These are phyloP conservation scores for Fusarium redolens DNA, from an alignment of 2,329 filamentous ascomycete species.

Conservation along the genomic window DNA sequence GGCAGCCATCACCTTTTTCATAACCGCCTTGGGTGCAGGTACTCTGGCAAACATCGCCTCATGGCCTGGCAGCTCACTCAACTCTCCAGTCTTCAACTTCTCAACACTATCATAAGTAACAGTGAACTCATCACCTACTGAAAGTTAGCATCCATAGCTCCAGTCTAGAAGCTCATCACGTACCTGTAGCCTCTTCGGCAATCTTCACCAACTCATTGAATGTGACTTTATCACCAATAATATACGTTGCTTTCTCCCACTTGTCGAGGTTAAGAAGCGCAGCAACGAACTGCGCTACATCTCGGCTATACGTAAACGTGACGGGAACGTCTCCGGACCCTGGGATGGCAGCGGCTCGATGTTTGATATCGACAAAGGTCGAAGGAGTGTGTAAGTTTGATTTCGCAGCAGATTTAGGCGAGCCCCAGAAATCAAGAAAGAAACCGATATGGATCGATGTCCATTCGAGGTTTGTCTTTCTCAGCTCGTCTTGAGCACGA, in stretches of 20 bases:
- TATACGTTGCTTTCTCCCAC: slow-evolving; percentile 9
- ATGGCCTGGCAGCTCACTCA: slow-evolving; percentile 11
- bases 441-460: slow-evolving; percentile 4
- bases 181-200: slow-evolving; percentile 10
- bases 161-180: accelerated
- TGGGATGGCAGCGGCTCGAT: not conserved
- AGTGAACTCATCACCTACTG: not conserved
- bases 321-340: slow-evolving; percentile 1
- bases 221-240: slow-evolving; percentile 10
- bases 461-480: slow-evolving; percentile 14
- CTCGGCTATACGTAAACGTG: not conserved
- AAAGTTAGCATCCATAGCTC: not conserved
- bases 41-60: not conserved
- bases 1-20: not conserved
- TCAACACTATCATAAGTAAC: slow-evolving; percentile 6
- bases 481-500: slow-evolving; percentile 2
- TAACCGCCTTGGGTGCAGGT: not conserved
- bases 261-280: not conserved
- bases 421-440: slow-evolving; percentile 20
- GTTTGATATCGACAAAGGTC: not conserved
- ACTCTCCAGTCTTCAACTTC: not conserved
- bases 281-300: not conserved
- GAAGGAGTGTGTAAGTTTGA: not conserved
- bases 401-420: not conserved
- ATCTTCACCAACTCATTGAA: not conserved